A percentile compares a stretch with the other conserved stretches of the same genome.
Conservation (phyloP, 129 eudicot genomes). For the Flaveria linearis region DNA sequence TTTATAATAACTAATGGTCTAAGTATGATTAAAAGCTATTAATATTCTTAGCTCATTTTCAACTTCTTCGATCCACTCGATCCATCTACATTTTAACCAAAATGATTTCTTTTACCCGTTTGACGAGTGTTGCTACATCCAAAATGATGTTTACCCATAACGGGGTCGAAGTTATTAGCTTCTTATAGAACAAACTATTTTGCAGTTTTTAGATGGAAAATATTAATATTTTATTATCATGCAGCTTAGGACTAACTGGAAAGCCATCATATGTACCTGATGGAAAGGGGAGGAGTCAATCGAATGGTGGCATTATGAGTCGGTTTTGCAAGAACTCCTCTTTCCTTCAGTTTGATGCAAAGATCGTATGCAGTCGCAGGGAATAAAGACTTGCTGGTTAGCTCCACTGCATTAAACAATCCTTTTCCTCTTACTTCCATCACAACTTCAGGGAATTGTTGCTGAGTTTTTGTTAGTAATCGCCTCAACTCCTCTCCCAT, state of each 20-base stretch:
- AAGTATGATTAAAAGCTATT: no score
- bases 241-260: background rate
- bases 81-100: no score
- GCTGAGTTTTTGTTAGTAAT: conserved; percentile 54
- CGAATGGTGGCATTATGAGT: conserved; percentile 87
- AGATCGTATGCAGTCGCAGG: conserved; percentile 88
- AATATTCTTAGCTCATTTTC: no score
- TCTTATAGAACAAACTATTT: background rate
- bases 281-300: conserved; percentile 93
- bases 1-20: no score
- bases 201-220: background rate
- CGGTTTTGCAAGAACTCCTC: conserved; percentile 97
- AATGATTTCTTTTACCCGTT: no score
- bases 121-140: no score
- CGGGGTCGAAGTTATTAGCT: background rate
- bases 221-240: background rate
- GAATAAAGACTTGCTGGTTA: conserved; percentile 61
- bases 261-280: conserved; percentile 50
- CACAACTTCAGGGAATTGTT: conserved; percentile 63
- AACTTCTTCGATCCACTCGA: no score
- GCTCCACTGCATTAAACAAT: conserved; percentile 89
- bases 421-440: conserved; percentile 95
- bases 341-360: conserved; percentile 82
- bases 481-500: conserved; percentile 82
- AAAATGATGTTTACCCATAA: no score